Conservation (phyloP, 2,329 filamentous ascomycete species). For the Botrytis paeoniae region DNA sequence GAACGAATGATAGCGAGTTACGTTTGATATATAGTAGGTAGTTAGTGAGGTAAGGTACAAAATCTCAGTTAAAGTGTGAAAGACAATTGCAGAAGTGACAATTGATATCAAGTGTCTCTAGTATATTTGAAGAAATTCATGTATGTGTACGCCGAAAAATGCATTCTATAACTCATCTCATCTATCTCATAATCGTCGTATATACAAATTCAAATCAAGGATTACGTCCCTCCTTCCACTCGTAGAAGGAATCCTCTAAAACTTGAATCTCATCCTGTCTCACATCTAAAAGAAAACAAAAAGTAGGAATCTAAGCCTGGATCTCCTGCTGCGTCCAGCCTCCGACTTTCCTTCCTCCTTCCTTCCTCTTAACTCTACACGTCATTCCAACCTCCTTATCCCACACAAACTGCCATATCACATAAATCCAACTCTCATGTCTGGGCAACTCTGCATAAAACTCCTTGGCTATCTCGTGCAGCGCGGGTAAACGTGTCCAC, state of each 20-base stretch:
- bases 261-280: neutral
- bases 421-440: slow-evolving; percentile 87
- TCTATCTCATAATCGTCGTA: neutral
- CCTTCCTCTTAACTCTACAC: slow-evolving; percentile 88
- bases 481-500: slow-evolving; percentile 78
- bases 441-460: slow-evolving; percentile 87
- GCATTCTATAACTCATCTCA: neutral
- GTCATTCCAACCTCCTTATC: slow-evolving; percentile 86
- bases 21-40: neutral
- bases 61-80: neutral
- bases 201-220: slow-evolving; percentile 2
- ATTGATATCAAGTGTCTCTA: neutral
- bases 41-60: neutral
- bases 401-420: slow-evolving; percentile 93
- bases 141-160: neutral
- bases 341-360: slow-evolving; percentile 65
- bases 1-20: neutral
- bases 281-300: neutral
- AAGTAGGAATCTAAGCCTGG: slow-evolving; percentile 45
- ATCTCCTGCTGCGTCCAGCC: slow-evolving; percentile 69
- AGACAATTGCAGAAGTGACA: neutral
- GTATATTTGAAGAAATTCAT: neutral
- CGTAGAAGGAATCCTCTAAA: neutral
- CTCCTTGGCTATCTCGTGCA: slow-evolving; percentile 79
- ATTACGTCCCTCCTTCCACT: neutral